These are phyloP conservation scores for Picocystis sp. DNA, from an alignment of 163 green algal genomes.

Conservation along the genomic window DNA sequence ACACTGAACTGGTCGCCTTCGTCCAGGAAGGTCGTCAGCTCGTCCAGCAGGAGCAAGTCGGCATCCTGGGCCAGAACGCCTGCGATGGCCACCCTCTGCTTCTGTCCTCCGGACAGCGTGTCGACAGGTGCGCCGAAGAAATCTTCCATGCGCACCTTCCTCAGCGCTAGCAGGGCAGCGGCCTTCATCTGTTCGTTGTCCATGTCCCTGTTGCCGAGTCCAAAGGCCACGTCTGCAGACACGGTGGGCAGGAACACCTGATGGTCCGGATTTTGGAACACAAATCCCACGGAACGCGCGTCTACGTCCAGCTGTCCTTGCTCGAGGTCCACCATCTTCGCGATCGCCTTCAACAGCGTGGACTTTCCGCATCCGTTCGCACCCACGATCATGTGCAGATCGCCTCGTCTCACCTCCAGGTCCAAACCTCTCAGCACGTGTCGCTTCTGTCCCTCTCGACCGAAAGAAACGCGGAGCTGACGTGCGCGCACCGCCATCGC, in stretches of 20 bases:
- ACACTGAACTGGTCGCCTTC: slow-evolving; percentile 66
- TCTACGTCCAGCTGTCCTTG: slow-evolving; percentile 25
- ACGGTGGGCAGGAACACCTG: slow-evolving; percentile 92
- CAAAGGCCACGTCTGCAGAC: slow-evolving; percentile 85
- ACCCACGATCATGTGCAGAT: slow-evolving; percentile 69
- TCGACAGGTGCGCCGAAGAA: slow-evolving; percentile 39
- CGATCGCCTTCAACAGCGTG: slow-evolving; percentile 49
- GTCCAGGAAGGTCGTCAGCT: slow-evolving; percentile 96
- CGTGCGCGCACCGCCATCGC: no score
- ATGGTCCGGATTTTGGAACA: slow-evolving; percentile 98
- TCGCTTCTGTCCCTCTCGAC: neutral
- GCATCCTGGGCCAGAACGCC: slow-evolving; percentile 41
- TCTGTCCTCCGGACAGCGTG: slow-evolving; percentile 87
- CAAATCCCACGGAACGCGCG: slow-evolving; percentile 49
- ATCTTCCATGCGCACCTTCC: slow-evolving; percentile 56
- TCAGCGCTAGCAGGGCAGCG: slow-evolving; percentile 25
- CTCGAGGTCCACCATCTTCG: neutral
- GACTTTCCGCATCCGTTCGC: slow-evolving; percentile 74
- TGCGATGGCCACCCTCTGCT: slow-evolving; percentile 90
- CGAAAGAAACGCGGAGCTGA: no score
- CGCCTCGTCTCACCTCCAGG: slow-evolving; percentile 34
- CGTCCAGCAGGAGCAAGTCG: slow-evolving; percentile 82
- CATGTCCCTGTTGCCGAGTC: slow-evolving; percentile 37
- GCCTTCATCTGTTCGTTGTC: slow-evolving; percentile 1
- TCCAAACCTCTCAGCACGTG: slow-evolving; percentile 25